Evolutionary conservation across 2,329 filamentous ascomycete species (phyloP), one percentile per base, ranked within the genome.

Genomic region (Penicillium sp.): DNA sequence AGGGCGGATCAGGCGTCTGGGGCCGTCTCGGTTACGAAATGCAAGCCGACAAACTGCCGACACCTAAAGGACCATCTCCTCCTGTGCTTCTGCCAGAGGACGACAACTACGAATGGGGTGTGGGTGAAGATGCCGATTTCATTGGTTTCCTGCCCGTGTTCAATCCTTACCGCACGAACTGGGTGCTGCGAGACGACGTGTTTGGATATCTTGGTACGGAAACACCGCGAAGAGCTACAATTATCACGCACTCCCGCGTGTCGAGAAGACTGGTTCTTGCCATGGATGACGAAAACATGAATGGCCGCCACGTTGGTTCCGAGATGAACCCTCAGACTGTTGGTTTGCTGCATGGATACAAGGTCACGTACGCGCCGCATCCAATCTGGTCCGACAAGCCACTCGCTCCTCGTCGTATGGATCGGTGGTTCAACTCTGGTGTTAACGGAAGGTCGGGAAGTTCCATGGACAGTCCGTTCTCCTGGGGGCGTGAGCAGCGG

Each of bases 131-230:
- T 58, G 91, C 93, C 12, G 93, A 97, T 70, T 83, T 95, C 63
- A 92, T 97, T 68, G 90, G 91, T 0, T 85, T 97, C 59, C 93
- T 91, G 67, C 93, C 93, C 9, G 85, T 97, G 60, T 97, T 94
- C 74, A 89, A 97, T 67, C 92, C 93, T 0, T 86, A 90, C 33
- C 85, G 88, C 60, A 97, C 92, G 0, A 89, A 84, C 0, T 97
- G 93, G 93, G 76, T 59, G 24, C 84, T 93, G 6, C 81, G 82
- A 28, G 87, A 93, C 53, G 65, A 67, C 28, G 56, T 58, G 11
- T 58, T 58, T 50, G 57, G 57, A 53, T 70, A 43, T 67, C 61
- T 54, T 47, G 70, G 79, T 21, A 74, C 74, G 3, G 79, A 85
- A 46, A 81, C 89, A 1, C 88, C 89, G 12, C 84, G 89, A 54